Evolutionary conservation across 2,329 filamentous ascomycete species (phyloP).

Genomic region (Cordyceps cicadae): DNA sequence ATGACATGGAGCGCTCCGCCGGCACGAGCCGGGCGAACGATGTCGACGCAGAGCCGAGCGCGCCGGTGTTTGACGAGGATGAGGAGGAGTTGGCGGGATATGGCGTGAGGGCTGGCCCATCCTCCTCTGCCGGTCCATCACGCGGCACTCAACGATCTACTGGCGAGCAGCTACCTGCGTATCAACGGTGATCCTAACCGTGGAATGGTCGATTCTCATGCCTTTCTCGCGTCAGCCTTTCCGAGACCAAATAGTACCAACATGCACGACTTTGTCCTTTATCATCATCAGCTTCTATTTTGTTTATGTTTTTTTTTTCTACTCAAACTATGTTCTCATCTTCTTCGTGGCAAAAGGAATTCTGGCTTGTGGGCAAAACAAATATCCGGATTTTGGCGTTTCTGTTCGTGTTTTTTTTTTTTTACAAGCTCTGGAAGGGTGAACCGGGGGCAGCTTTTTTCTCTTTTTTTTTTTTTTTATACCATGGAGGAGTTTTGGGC

Average conservation of each 20-base stretch:
- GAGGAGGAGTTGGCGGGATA: slow-evolving; percentile 39
- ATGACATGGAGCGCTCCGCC: slow-evolving; percentile 37
- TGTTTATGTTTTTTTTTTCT: not conserved
- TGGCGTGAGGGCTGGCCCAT: slow-evolving; percentile 18
- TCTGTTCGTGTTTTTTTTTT: not conserved
- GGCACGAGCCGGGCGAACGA: slow-evolving; percentile 18
- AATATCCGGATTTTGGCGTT: slow-evolving; percentile 3
- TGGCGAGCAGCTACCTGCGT: slow-evolving; percentile 31
- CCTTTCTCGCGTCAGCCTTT: not conserved
- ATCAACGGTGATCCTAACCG: slow-evolving; percentile 25
- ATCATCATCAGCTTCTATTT: not conserved
- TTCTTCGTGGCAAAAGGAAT: not conserved
- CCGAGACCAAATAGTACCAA: not conserved
- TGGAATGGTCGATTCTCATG: not conserved
- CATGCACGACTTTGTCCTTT: not conserved
- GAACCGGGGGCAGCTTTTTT: not conserved
- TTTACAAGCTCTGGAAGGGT: not conserved
- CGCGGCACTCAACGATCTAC: not conserved
- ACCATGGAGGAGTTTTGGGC: not conserved
- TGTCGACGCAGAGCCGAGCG: slow-evolving; percentile 39
- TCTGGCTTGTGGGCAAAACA: not conserved
- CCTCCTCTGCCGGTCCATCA: slow-evolving; percentile 12
- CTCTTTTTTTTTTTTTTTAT: not conserved
- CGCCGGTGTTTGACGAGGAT: slow-evolving; percentile 50
- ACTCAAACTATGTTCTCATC: not conserved